Base-by-base conservation (phyloP, 805 yeast species). In the Candida caryicola region DNA sequence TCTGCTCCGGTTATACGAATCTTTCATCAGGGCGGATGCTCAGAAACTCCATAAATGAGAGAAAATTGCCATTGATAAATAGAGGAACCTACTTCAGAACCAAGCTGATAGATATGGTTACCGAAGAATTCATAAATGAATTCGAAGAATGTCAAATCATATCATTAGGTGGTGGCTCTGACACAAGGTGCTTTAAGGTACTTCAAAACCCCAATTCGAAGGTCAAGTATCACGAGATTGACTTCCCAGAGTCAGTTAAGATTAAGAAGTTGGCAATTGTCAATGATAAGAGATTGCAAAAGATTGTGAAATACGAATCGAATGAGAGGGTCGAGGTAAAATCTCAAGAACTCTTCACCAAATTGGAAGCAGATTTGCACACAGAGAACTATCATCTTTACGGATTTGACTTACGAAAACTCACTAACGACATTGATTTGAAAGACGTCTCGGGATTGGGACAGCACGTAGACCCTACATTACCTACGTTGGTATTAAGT, bases 141-240 rank as follows among this genome's bases (percentile, higher is more conserved):
- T 43, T 39, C 32, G 40, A 17, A 3, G 31, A 37, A 15, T 59
- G 76, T 32, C 82, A 83, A 52, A 71, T 85, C 12, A 61, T 85
- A 1, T 82, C 88, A 1, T 54, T 85, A n/a, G 95, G 95, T 0
- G 82, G 90, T 2, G 95, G 95, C 4, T 81, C 86, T 12, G 95
- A 85, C 50, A 82, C 93, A 0, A 55, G 91, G 37, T 71, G 75
- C 12, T 83, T 85, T 53, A 57, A 66, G 7, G 43, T 79, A 12
- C 55, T 84, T 29, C 52, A 62, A 5, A 32, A 56, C 4, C 36
- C 61, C 33, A 26, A 46, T 8, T 26, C 42, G 7, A 41, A 50
- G 4, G 45, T 81, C 23, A 51, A 49, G 2, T 79, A 79, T 49
- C 67, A 73, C 43, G 95, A 85, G 52, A 52, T 82, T 16, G 95